Conservation (phyloP, 2,329 filamentous ascomycete genomes). For the Neonectria ditissima region DNA sequence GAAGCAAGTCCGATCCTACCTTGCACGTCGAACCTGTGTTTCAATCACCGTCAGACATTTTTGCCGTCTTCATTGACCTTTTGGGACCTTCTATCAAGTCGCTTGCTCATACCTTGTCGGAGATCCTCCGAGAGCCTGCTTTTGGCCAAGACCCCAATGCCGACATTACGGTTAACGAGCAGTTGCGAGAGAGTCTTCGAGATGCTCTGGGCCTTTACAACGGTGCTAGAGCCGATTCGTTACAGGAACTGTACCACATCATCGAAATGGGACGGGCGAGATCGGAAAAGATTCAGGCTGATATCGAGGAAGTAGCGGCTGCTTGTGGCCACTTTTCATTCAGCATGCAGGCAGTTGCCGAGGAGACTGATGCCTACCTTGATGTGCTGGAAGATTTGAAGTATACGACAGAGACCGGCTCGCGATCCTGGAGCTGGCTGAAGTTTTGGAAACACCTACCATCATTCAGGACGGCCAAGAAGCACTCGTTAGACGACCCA, state of each 20-base stretch:
- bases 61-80: constrained; percentile 88
- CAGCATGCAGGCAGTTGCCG: constrained; percentile 88
- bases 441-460: constrained; percentile 73
- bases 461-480: constrained; percentile 19
- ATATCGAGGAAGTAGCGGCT: constrained; percentile 97
- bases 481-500: constrained; percentile 49
- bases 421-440: constrained; percentile 85
- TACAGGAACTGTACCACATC: constrained; percentile 83
- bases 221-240: constrained; percentile 77
- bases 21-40: constrained; percentile 54
- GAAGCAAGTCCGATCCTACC: constrained; percentile 47
- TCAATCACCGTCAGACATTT: constrained; percentile 82
- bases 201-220: constrained; percentile 87
- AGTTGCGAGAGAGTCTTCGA: constrained; percentile 82
- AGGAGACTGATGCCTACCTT: constrained; percentile 87
- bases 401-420: constrained; percentile 71
- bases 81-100: constrained; percentile 97
- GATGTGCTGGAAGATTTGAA: constrained; percentile 89
- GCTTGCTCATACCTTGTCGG: constrained; percentile 88
- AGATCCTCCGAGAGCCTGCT: constrained; percentile 88
- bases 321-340: constrained; percentile 98
- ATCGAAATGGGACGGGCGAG: constrained; percentile 78
- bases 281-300: constrained; percentile 83
- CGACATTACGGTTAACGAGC: constrained; percentile 79
- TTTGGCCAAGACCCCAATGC: constrained; percentile 78